Evolutionary conservation across 164 flowering plant species (phyloP).

Genomic region (Nymphaea thermarum): DNA sequence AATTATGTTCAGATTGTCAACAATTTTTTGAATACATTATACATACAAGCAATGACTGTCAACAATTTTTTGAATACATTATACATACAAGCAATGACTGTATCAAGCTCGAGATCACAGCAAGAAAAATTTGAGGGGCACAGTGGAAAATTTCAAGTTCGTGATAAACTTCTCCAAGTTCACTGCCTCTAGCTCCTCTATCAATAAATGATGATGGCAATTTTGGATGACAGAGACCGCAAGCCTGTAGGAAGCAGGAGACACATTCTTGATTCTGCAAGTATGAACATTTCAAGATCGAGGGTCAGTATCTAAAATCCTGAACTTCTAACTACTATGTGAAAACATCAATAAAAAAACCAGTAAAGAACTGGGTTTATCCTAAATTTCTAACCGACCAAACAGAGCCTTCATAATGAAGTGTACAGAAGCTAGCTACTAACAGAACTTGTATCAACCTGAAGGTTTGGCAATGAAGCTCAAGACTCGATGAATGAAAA

Average conservation of each 20-base stretch:
- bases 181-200: constrained; percentile 46
- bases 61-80: constrained; percentile 3
- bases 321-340: too few relatives aligned
- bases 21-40: constrained; percentile 2
- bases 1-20: too few relatives aligned
- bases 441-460: too few relatives aligned
- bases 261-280: constrained; percentile 47
- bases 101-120: constrained; percentile 70
- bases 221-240: constrained; percentile 57
- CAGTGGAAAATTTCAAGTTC: constrained; percentile 55
- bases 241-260: constrained; percentile 47
- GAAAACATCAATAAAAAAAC: too few relatives aligned
- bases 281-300: neutral
- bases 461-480: too few relatives aligned
- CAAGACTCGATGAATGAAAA: too few relatives aligned
- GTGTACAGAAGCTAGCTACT: too few relatives aligned
- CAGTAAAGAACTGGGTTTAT: too few relatives aligned
- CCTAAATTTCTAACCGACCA: too few relatives aligned
- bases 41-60: too few relatives aligned
- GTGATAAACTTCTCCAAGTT: constrained; percentile 70
- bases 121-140: constrained; percentile 72
- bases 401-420: too few relatives aligned
- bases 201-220: constrained; percentile 53
- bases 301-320: too few relatives aligned
- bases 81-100: constrained; percentile 55